Evolutionary conservation across 768 basidiomycete genomes (phyloP), one percentile per base, ranked within the genome.

Genomic region (Hebeloma cylindrosporum): DNA sequence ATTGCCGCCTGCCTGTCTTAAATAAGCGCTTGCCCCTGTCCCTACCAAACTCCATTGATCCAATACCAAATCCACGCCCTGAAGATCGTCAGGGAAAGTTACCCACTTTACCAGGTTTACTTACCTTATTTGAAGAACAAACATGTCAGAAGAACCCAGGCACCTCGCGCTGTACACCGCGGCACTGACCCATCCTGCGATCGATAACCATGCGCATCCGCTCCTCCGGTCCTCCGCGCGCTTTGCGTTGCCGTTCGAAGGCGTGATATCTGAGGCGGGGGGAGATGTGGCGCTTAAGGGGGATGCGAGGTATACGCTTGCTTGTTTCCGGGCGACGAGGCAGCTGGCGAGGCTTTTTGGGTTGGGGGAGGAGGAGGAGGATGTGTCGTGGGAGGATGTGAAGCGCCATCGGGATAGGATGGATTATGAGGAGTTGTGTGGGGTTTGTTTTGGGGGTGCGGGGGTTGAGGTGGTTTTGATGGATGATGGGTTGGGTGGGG

Each of bases 131-230:
- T n/a, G n/a, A n/a, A n/a, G n/a, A n/a, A n/a, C n/a, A n/a, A n/a
- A n/a, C n/a, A 18, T 16, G 11, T n/a, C 32, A 27, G 29, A 43
- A 20, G 31, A 45, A n/a, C 40, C n/a, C 13, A 31, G 32, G 11
- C 34, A 39, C 33, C 61, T 55, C 17, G 48, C 47, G 17, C 54
- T 70, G n/a, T 47, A 57, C 40, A 41, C 51, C n/a, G 57, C 63
- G 3, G 63, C 65, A 7, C 63, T 68, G 32, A 54, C 53, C 0
- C 66, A 66, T 30, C 83, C 82, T 14, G 79, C 78, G 0, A 85
- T 87, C 58, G 87, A 90, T 66, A 88, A 89, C 60, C 88, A 90
- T 57, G 83, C 86, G 0, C 88, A 90, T 56, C 82, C 86, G 1
- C 67, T 91, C 14, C 69, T 90, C 35, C 65, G 68, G 17, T 68